Conservation (phyloP, 176 grass and related monocot species). For the Themeda triandra region DNA sequence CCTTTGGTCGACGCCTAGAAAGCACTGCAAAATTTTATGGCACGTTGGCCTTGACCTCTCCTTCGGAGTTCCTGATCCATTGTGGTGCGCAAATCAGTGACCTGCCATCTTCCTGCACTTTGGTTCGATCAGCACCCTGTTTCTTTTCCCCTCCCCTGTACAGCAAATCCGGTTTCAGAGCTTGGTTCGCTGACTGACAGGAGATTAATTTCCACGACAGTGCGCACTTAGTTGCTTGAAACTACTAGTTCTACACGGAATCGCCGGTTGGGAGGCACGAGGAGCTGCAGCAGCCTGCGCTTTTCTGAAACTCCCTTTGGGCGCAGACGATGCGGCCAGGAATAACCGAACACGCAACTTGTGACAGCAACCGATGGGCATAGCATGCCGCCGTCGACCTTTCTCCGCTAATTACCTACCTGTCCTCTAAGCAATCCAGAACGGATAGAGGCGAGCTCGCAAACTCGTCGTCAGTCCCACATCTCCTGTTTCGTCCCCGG, state of each 20-base stretch:
- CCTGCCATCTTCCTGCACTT: background rate
- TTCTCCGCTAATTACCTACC: conserved; percentile 29
- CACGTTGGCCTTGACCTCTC: conserved; percentile 24
- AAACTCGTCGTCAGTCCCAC: conserved; percentile 6
- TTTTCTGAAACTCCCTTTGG: background rate
- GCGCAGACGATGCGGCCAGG: background rate
- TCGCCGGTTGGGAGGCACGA: background rate
- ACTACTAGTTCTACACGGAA: background rate
- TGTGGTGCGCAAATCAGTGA: background rate
- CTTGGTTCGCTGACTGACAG: background rate
- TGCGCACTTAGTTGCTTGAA: background rate
- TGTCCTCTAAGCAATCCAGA: conserved; percentile 41
- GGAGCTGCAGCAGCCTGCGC: background rate
- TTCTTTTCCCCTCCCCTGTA: too few relatives aligned
- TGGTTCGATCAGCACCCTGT: background rate
- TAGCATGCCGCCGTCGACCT: background rate
- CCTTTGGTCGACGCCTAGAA: conserved; percentile 6
- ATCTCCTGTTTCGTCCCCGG: background rate
- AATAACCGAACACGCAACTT: conserved; percentile 7
- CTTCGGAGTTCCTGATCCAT: background rate
- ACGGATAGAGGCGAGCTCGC: conserved; percentile 34
- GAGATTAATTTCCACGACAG: background rate
- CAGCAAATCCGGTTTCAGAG: background rate
- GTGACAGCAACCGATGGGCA: conserved; percentile 25
- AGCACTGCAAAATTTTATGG: background rate